phyloP scores from a whole-genome alignment of 2,329 filamentous ascomycete species.

The Aspergillus hiratsukae region DNA sequence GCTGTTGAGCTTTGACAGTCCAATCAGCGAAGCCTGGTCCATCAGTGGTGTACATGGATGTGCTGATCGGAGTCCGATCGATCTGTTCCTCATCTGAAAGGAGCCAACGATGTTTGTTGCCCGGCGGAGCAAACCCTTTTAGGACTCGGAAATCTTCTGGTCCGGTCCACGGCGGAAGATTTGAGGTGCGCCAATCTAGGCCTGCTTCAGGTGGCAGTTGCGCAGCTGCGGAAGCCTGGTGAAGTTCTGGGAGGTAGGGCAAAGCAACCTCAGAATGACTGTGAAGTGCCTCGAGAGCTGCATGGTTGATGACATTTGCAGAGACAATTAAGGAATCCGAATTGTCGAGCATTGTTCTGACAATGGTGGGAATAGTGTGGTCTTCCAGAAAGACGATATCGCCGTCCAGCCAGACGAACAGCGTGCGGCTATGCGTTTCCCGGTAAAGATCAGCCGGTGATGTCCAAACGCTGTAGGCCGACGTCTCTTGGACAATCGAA shows the following conservation, averaged over 20 bases:
- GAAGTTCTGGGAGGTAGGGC: constrained; percentile 50
- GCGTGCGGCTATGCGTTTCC: constrained; percentile 18
- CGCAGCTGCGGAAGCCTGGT: constrained; percentile 12
- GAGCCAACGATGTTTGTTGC: constrained; percentile 48
- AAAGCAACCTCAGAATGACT: constrained; percentile 50
- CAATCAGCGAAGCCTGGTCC: constrained; percentile 47
- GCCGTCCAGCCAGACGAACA: constrained; percentile 44
- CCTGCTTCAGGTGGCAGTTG: constrained; percentile 11
- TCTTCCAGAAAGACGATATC: constrained; percentile 42
- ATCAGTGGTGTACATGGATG: constrained; percentile 45
- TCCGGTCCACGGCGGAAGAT: constrained; percentile 32
- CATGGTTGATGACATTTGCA: constrained; percentile 56
- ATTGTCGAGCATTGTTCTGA: constrained; percentile 50
- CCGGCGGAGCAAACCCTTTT: constrained; percentile 25
- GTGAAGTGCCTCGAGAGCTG: constrained; percentile 52
- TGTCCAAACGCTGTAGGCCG: constrained; percentile 25
- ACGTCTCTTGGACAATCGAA: constrained; percentile 23
- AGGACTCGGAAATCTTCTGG: constrained; percentile 26
- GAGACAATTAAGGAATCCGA: constrained; percentile 51
- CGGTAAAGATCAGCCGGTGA: constrained; percentile 9
- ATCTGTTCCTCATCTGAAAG: constrained; percentile 35
- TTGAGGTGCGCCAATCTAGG: constrained; percentile 30
- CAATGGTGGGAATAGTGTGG: constrained; percentile 49
- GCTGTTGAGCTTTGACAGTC: constrained; percentile 46
- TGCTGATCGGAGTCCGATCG: constrained; percentile 45